A percentile compares a stretch with the other conserved stretches of the same genome.
Evolutionary conservation across 2,329 filamentous ascomycete genomes (phyloP).

Genomic region (Aspergillus ochraceus): DNA sequence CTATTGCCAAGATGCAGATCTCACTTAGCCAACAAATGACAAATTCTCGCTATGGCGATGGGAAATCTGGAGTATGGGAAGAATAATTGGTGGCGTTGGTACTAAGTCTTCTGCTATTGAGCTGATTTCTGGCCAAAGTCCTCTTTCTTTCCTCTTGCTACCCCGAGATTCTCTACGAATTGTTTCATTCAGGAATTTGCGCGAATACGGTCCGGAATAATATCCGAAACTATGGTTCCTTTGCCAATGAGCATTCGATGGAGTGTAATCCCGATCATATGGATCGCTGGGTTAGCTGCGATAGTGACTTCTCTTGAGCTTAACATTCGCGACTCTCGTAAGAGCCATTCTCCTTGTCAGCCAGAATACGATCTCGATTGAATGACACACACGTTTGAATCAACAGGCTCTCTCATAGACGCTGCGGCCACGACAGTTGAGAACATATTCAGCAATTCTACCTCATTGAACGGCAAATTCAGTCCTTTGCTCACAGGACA

Average conservation of each 20-base stretch:
- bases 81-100: not conserved
- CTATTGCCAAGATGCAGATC: not conserved
- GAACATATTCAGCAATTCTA: not conserved
- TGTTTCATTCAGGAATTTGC: not conserved
- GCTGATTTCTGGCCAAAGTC: too few species aligned
- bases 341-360: not conserved
- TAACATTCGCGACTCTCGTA: not conserved
- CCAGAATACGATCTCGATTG: not conserved
- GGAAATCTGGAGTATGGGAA: not conserved
- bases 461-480: not conserved
- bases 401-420: not conserved
- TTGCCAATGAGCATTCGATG: not conserved
- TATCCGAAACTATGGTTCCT: not conserved
- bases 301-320: not conserved
- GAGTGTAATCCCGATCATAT: not conserved
- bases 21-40: not conserved
- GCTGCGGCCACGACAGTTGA: not conserved
- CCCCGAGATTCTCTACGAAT: not conserved
- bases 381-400: not conserved
- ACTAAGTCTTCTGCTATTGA: not conserved
- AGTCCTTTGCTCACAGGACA: not conserved
- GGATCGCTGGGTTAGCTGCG: not conserved
- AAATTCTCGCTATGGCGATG: not conserved
- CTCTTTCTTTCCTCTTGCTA: not conserved
- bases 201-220: not conserved